Conservation (phyloP, 106 monocot species). For the Dendrobium catenatum region DNA sequence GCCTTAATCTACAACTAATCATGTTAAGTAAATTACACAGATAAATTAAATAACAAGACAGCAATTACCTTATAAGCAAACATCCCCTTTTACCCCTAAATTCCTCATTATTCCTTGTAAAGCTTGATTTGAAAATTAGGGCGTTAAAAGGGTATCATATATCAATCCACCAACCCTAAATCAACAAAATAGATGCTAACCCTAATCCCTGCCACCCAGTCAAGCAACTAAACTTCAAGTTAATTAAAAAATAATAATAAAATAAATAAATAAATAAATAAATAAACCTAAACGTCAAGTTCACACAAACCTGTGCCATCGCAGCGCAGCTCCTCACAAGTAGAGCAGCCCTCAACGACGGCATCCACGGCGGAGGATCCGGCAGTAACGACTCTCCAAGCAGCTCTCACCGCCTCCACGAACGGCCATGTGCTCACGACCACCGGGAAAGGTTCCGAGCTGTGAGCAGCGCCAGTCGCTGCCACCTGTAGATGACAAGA, state of each 20-base stretch:
- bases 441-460: slow-evolving; percentile 27
- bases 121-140: no score
- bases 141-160: no score
- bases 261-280: no score
- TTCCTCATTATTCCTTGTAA: no score
- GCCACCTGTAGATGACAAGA: neutral
- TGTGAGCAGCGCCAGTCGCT: neutral
- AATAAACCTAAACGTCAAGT: neutral
- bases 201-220: neutral
- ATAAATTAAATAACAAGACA: no score
- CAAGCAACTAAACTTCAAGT: neutral
- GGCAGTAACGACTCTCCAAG: slow-evolving; percentile 45
- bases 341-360: slow-evolving; percentile 74
- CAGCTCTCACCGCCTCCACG: slow-evolving; percentile 68
- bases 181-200: no score
- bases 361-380: slow-evolving; percentile 63
- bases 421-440: slow-evolving; percentile 96
- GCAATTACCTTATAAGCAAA: no score
- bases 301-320: slow-evolving; percentile 80
- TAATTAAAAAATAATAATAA: no score
- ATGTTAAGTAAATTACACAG: no score
- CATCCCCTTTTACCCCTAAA: no score
- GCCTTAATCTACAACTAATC: no score
- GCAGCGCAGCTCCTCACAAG: slow-evolving; percentile 79
- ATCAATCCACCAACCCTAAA: no score